Evolutionary conservation across 192 early-diverging fungal species (phyloP), one percentile per base, ranked within the genome.

Genomic region (Coemansia sp.): DNA sequence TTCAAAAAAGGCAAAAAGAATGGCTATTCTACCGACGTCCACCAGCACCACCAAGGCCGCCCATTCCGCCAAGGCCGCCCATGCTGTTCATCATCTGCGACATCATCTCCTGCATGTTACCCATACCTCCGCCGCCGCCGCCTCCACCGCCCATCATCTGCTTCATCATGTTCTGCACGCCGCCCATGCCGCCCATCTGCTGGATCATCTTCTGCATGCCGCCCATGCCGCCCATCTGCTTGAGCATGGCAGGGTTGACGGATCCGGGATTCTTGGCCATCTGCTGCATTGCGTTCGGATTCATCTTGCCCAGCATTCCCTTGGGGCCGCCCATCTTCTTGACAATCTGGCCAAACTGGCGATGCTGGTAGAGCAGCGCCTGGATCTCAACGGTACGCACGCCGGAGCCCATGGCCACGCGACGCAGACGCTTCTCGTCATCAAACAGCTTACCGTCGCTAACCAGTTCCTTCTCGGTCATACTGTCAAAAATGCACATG

Each of bases 401-500:
- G 7, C 96, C 96, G 10, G 90, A 89, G 16, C 96, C 96, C 41
- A 89, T 85, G 7, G 95, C 91, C 60, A 98, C 87, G 19, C 96
- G 88, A 8, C 85, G 66, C 42, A 98, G 69, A 32, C 95, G 83
- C 32, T 86, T 87, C 52, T 97, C 85, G 16, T 89, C 83, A 2
- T 74, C 71, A 76, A 98, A 97, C n/a, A 90, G 48, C 62, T 91
- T 92, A 36, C 89, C 92, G 69, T 97, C 95, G 67, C 91, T 89
- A 68, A 91, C 92, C 32, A 98, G 82, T 77, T 98, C 96, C 8
- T 9, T 8, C 51, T 96, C 93, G 5, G 87, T 98, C 96, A 98
- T 98, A 68, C 92, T 94, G 73, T 98, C 96, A 87, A 98, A 94
- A 71, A 97, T 90, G 64, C 91, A 92, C 89, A 95, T 90, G 73